Conservation (phyloP, 257 asterid species). For the Solanum lycopersicoides region DNA sequence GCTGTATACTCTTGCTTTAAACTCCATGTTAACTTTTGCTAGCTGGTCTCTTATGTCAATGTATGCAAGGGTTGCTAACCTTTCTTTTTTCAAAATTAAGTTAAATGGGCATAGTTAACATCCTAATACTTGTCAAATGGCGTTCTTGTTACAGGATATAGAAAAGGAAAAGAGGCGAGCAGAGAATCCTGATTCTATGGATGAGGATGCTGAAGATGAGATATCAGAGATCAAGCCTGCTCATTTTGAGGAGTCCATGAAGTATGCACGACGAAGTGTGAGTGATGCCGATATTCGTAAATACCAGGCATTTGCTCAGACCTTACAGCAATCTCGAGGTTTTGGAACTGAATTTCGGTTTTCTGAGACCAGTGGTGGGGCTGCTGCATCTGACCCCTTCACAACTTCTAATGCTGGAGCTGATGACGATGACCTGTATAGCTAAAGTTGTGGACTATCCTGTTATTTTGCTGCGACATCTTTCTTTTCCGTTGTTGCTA, state of each 20-base stretch:
- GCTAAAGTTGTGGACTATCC: conserved; percentile 2
- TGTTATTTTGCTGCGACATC: not conserved
- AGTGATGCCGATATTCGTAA: conserved; percentile 70
- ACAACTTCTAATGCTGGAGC: conserved; percentile 35
- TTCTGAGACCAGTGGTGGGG: conserved; percentile 22
- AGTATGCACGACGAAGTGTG: conserved; percentile 54
- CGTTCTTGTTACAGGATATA: conserved; percentile 28
- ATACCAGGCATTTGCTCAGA: conserved; percentile 63
- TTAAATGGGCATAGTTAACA: not conserved
- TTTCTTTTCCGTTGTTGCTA: not conserved
- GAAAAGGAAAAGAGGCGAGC: conserved; percentile 37
- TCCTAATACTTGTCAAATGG: not conserved
- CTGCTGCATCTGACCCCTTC: conserved; percentile 36
- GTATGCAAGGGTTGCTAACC: not conserved
- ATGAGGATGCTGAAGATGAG: conserved; percentile 46
- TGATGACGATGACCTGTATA: conserved; percentile 54
- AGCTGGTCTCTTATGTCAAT: not conserved
- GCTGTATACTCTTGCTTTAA: not conserved
- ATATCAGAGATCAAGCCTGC: conserved; percentile 48
- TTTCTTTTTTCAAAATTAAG: not conserved
- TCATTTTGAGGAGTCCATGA: conserved; percentile 68
- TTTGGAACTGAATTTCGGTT: conserved; percentile 61
- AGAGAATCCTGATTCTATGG: conserved; percentile 42
- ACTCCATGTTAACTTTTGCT: not conserved
- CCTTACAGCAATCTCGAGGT: conserved; percentile 58